These are phyloP conservation scores for Scutellaria barbata DNA, from an alignment of 257 asterid genomes.

Conservation along the genomic window DNA sequence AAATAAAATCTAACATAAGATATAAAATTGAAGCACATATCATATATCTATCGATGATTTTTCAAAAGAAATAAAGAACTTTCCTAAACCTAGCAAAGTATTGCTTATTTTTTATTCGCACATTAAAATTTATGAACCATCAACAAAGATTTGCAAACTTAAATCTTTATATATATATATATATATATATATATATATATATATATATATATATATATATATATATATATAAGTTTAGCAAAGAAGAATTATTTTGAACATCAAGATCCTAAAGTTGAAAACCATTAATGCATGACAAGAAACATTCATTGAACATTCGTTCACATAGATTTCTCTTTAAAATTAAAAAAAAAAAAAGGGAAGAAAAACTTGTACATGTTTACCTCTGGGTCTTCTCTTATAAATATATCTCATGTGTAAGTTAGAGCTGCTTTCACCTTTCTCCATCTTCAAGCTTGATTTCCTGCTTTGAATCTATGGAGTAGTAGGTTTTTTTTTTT, in stretches of 20 bases:
- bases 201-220: too few relatives aligned
- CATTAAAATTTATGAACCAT: not conserved
- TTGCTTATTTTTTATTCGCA: not conserved
- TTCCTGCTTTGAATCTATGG: not conserved
- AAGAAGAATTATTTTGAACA: not conserved
- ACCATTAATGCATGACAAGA: not conserved
- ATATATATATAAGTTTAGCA: not conserved
- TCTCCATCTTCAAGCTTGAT: constrained; percentile 33
- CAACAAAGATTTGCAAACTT: not conserved
- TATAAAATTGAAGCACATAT: not conserved
- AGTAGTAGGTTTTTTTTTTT: too few relatives aligned
- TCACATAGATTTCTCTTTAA: not conserved
- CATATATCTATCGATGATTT: not conserved
- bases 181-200: too few relatives aligned
- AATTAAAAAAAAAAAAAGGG: not conserved
- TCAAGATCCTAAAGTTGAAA: not conserved
- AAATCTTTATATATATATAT: too few relatives aligned
- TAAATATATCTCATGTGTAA: not conserved
- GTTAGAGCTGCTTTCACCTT: constrained; percentile 25
- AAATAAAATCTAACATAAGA: not conserved
- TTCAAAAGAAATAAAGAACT: not conserved
- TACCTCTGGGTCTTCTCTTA: constrained; percentile 30
- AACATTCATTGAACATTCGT: not conserved
- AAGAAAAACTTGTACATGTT: not conserved
- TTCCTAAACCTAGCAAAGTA: not conserved